Base-by-base conservation (phyloP, 2,329 filamentous ascomycete species). In the Mycosphaerella sp. region DNA sequence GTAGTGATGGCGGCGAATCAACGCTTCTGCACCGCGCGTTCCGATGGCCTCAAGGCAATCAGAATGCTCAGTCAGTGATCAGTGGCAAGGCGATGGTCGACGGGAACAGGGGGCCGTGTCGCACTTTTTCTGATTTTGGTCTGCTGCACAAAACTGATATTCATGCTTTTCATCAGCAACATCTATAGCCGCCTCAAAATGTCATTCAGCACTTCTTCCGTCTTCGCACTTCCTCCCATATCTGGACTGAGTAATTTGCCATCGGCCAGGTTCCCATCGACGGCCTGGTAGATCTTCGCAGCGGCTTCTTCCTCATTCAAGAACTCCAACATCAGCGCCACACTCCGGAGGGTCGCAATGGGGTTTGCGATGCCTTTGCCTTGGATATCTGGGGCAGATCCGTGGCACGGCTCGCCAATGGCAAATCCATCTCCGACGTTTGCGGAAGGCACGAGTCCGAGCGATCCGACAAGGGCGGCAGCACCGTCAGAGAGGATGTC, bases 321-420 rank as follows among this genome's bases (percentile, higher is more conserved):
- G 73, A 97, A 98, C 77, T 97, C 91, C 59, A 98, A 78, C 93
- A 98, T 97, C 56, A 96, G 78, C 30, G 87, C 93, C 13, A 89
- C 86, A 71, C 87, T 93, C 66, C 93, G 79, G 59, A 98, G 79
- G 8, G 93, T 97, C 32, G 93, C 93, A 66, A 98, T 94, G 18
- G 93, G 93, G 74, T 98, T 98, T 61, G 93, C 89, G 66, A 98
- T 91, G 59, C 85, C 83, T 77, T 86, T 78, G 61, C 93, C 93
- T 80, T 89, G 84, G 59, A 98, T 98, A 68, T 98, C 93, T 5
- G 93, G 93, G 27, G 93, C 93, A 64, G 85, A 90, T 42, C 93
- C 93, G 72, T 98, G 93, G 77, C 93, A 97, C 48, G 93, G 93
- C 81, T 98, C 93, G 59, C 93, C 93, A 64, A 98, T 97, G 61